Conservation (phyloP, 2,329 filamentous ascomycete genomes). For the Botrytis sinoallii region DNA sequence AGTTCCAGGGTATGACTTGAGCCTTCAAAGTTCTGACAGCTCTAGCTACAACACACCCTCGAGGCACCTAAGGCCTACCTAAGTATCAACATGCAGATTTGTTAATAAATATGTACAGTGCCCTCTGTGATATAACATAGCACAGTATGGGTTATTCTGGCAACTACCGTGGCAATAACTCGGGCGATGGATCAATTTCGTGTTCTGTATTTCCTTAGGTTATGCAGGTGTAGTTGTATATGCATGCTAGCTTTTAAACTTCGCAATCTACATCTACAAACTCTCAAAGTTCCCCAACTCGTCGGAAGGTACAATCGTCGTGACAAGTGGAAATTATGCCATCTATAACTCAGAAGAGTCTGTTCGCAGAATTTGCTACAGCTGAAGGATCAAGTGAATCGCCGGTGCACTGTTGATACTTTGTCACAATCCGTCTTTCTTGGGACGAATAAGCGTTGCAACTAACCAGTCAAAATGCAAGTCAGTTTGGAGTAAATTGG, state of each 20-base stretch:
- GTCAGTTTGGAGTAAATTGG: conserved; percentile 31
- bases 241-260: conserved; percentile 13
- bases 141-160: conserved; percentile 4
- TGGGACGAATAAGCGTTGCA: conserved; percentile 28
- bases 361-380: conserved; percentile 26
- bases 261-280: background rate
- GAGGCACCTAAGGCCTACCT: background rate
- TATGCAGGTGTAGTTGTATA: conserved; percentile 11
- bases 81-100: background rate
- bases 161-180: conserved; percentile 17
- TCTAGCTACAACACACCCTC: background rate
- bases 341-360: conserved; percentile 17
- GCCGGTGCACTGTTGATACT: conserved; percentile 17
- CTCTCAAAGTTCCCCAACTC: conserved; percentile 2
- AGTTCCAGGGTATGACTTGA: background rate
- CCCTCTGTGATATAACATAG: background rate
- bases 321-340: conserved; percentile 8
- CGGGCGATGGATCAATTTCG: conserved; percentile 11
- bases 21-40: conserved; percentile 7
- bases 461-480: conserved; percentile 11
- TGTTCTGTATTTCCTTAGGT: conserved; percentile 11
- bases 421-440: conserved; percentile 19
- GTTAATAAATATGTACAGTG: background rate
- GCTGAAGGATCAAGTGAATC: conserved; percentile 23
- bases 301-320: background rate